Base-by-base conservation (phyloP, 257 asterid species). In the Echium plantagineum region DNA sequence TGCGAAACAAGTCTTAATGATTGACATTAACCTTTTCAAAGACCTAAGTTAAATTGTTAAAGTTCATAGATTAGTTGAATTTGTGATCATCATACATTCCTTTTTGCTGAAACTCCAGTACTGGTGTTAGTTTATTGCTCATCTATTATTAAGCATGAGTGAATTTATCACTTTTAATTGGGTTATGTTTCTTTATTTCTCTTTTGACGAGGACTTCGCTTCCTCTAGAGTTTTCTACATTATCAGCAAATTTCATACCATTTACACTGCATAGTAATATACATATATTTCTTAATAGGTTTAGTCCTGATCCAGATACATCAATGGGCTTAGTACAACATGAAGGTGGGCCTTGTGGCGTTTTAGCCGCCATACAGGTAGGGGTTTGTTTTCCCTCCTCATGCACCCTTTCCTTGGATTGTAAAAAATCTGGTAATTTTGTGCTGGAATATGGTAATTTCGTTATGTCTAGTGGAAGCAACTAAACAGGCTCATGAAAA, bases 311-410 rank as follows among this genome's bases (percentile, higher is more conserved):
- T 80, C 87, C 83, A 51, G 96, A 88, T 72, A 91, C 98, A 69
- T 91, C 85, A 52, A 84, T 91, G 90, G 98, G 98, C 65, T 77
- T 91, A 38, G 98, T 91, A 69, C 98, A 91, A 82, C 98, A 88
- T 70, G 98, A 91, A 74, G 98, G 98, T 63, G 98, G 98, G 64
- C 98, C 98, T 24, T 91, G 98, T 75, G 97, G 98, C 30, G 98
- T 91, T 58, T 72, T 91, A 75, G 98, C 98, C 57, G 94, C 98
- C 56, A 81, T 91, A 76, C 98, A 91, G 76, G 98, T 88, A 85
- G 78, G 38, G 46, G 26, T 70, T 74, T 71, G 62, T 63, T 71
- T 66, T 72, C 65, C 17, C 52, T 59, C 30, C 64, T 66, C 75
- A 57, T 19, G 63, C 52, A 76, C 38, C 64, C 65, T 58, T 62